A percentile compares a stretch with the other conserved stretches of the same genome.
Evolutionary conservation across 129 eudicot genomes (phyloP).

Genomic region (sunflower (Helianthus annuus)): DNA sequence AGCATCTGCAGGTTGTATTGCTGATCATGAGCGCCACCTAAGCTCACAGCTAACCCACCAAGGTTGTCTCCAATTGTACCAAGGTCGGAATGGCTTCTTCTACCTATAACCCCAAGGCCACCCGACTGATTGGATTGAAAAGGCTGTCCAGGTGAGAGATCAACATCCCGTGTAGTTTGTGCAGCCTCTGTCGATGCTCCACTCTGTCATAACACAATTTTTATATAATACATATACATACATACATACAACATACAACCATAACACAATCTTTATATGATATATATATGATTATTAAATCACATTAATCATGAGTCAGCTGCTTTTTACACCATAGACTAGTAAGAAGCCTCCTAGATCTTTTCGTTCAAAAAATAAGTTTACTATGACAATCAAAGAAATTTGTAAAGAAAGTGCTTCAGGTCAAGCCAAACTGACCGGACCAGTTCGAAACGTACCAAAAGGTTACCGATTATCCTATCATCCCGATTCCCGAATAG

Average conservation of each 20-base stretch:
- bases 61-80: slow-evolving; percentile 94
- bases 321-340: not conserved
- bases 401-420: not conserved
- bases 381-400: not conserved
- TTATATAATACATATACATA: not conserved
- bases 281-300: not conserved
- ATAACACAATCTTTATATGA: slow-evolving; percentile 6
- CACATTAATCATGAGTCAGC: slow-evolving; percentile 15
- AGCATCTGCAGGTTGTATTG: slow-evolving; percentile 86
- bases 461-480: too few species aligned
- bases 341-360: not conserved
- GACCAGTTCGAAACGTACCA: too few species aligned
- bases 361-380: not conserved
- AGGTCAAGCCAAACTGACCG: not conserved
- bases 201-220: slow-evolving; percentile 36
- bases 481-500: too few species aligned
- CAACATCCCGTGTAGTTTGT: slow-evolving; percentile 64
- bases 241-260: not conserved
- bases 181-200: slow-evolving; percentile 63
- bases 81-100: slow-evolving; percentile 93
- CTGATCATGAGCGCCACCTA: slow-evolving; percentile 77
- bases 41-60: slow-evolving; percentile 53
- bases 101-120: slow-evolving; percentile 91
- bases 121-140: slow-evolving; percentile 71
- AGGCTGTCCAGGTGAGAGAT: slow-evolving; percentile 90